Percentiles rank a stretch among this genome's conserved stretches.
Evolutionary conservation across 2,329 filamentous ascomycete species (phyloP).

Genomic region (Fusarium sp.): DNA sequence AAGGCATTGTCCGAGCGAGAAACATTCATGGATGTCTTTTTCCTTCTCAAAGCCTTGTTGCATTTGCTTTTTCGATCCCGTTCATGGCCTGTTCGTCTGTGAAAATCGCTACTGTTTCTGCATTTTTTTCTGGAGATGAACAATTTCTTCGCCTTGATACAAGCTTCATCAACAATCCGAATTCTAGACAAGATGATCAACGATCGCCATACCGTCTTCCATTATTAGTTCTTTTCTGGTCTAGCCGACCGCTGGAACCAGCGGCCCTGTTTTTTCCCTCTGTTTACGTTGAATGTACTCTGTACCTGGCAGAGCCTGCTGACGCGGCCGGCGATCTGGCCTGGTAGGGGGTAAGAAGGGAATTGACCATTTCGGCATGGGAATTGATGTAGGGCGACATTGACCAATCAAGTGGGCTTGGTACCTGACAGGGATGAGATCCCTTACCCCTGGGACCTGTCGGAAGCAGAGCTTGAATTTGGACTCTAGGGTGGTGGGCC

Average conservation of each 20-base stretch:
- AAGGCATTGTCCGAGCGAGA: neutral
- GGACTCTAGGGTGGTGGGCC: constrained; percentile 35
- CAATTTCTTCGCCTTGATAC: constrained; percentile 4
- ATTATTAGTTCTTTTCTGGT: constrained; percentile 16
- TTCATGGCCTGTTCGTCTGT: neutral
- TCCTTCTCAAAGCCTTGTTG: constrained; percentile 6
- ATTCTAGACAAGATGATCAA: constrained; percentile 18
- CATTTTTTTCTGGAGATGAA: neutral
- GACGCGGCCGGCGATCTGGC: constrained; percentile 40
- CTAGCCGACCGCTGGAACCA: constrained; percentile 26
- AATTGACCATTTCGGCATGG: constrained; percentile 15
- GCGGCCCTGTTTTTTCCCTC: constrained; percentile 12
- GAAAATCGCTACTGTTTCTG: neutral
- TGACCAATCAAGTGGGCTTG: constrained; percentile 34
- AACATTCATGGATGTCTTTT: constrained; percentile 1
- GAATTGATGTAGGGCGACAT: constrained; percentile 11
- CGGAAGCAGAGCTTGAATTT: constrained; percentile 35
- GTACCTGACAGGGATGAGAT: constrained; percentile 43
- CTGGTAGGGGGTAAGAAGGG: constrained; percentile 13
- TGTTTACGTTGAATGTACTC: constrained; percentile 14
- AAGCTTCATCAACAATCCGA: constrained; percentile 1
- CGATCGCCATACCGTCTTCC: constrained; percentile 11
- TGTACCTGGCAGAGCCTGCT: constrained; percentile 25
- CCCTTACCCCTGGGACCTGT: constrained; percentile 21
- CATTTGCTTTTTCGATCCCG: neutral